These are phyloP conservation scores for Mariannaea sp. DNA, from an alignment of 2,329 filamentous ascomycete species.

Conservation along the genomic window DNA sequence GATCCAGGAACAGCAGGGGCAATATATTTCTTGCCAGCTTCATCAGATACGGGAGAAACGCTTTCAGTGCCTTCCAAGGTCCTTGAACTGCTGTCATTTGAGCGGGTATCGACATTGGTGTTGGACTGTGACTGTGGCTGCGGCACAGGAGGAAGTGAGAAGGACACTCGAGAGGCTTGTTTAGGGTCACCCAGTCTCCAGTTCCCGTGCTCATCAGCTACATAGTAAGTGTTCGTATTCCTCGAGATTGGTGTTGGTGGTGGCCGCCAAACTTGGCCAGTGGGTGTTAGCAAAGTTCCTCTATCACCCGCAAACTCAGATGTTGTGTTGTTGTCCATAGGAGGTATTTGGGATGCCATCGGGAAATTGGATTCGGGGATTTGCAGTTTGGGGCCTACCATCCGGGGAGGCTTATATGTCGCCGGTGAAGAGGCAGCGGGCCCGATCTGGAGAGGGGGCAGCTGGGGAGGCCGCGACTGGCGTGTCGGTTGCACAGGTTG, in stretches of 20 bases:
- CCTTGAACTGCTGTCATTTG: constrained; percentile 3
- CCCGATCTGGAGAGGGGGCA: constrained; percentile 21
- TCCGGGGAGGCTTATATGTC: constrained; percentile 24
- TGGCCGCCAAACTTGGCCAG: constrained; percentile 56
- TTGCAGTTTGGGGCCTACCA: constrained; percentile 37
- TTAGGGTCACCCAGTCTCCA: constrained; percentile 54
- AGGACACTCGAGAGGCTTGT: constrained; percentile 36
- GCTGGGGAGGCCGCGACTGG: constrained; percentile 16
- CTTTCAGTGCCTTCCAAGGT: constrained; percentile 2
- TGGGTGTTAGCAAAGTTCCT: constrained; percentile 42
- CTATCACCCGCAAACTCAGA: constrained; percentile 60
- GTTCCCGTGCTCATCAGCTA: constrained; percentile 58
- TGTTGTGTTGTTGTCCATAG: constrained; percentile 50
- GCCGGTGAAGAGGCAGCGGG: constrained; percentile 21
- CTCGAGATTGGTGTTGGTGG: constrained; percentile 53
- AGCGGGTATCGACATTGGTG: constrained; percentile 13
- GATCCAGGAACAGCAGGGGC: constrained; percentile 43
- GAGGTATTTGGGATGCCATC: constrained; percentile 4
- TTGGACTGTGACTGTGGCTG: constrained; percentile 32
- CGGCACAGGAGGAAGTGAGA: constrained; percentile 22
- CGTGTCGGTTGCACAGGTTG: constrained; percentile 15
- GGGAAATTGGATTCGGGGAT: constrained; percentile 32
- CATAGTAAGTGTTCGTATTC: constrained; percentile 52
- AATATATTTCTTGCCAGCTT: constrained; percentile 12
- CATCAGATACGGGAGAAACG: constrained; percentile 2